Conservation (phyloP, 345 rosid genomes). For the Populus nigra region DNA sequence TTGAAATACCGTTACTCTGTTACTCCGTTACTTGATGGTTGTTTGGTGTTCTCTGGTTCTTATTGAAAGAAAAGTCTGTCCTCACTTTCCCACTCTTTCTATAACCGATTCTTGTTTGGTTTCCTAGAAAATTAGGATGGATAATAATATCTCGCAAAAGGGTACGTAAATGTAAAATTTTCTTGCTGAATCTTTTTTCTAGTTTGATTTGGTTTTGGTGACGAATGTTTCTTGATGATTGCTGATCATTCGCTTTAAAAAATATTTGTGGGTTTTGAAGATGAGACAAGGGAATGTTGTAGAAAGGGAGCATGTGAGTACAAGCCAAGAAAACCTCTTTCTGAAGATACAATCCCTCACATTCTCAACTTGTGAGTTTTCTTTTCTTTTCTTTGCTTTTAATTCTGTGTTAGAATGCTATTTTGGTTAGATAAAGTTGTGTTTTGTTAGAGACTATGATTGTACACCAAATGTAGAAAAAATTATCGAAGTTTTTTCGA, state of each 20-base stretch:
- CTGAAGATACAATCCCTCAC: conserved; percentile 68
- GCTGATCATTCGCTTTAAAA: background rate
- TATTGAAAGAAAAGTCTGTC: background rate
- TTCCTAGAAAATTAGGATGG: background rate
- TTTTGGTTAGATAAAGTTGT: background rate
- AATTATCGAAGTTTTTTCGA: no score
- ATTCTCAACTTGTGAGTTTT: conserved; percentile 66
- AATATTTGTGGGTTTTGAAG: conserved; percentile 2
- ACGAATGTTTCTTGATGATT: background rate
- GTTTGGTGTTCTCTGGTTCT: background rate
- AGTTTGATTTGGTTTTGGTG: background rate
- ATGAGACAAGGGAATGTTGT: conserved; percentile 36
- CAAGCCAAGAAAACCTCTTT: conserved; percentile 19
- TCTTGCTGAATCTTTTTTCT: background rate
- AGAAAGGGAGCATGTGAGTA: conserved; percentile 53
- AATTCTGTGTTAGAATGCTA: background rate
- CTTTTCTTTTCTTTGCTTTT: background rate
- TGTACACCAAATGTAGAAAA: no score
- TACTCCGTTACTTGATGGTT: background rate
- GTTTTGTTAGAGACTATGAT: background rate
- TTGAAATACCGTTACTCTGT: background rate
- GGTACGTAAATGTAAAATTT: background rate
- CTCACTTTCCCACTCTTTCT: background rate
- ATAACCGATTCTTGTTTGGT: background rate
- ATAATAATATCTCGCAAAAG: background rate